Percentiles rank a stretch among this genome's conserved stretches.
phyloP scores from a whole-genome alignment of 2,329 filamentous ascomycete genomes.

The Herpotrichia juniperi region DNA sequence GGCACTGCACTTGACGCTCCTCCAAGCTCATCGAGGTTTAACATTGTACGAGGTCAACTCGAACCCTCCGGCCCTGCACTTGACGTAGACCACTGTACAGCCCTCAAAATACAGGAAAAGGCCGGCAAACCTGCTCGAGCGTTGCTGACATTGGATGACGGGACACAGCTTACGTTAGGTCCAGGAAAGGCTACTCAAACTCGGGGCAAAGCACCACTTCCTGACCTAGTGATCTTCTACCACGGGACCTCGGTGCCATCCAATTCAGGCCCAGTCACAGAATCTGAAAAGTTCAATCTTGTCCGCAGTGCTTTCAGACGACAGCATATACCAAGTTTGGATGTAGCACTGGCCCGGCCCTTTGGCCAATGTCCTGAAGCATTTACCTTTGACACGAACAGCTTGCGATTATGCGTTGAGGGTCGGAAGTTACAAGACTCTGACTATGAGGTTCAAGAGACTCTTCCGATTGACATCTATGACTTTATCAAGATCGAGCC shows the following conservation, averaged over 20 bases:
- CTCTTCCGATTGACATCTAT: constrained; percentile 40
- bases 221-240: constrained; percentile 43
- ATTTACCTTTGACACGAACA: constrained; percentile 23
- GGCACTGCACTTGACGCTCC: constrained; percentile 38
- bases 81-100: constrained; percentile 32
- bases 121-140: constrained; percentile 14
- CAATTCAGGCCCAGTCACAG: constrained; percentile 9
- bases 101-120: constrained; percentile 17
- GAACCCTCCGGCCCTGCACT: constrained; percentile 23
- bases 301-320: constrained; percentile 29
- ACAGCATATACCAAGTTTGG: constrained; percentile 35
- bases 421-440: constrained; percentile 25
- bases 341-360: constrained; percentile 35
- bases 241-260: constrained; percentile 20
- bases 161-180: constrained; percentile 28
- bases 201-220: constrained; percentile 10
- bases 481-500: constrained; percentile 41
- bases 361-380: constrained; percentile 25
- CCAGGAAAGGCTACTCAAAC: constrained; percentile 2
- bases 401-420: constrained; percentile 39
- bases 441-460: constrained; percentile 35
- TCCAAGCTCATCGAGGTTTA: constrained; percentile 39
- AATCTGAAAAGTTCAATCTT: constrained; percentile 25
- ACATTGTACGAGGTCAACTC: constrained; percentile 38
- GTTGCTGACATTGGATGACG: constrained; percentile 29